A percentile compares a stretch with the other conserved stretches of the same genome.
Evolutionary conservation across 352 stramenopile genomes (phyloP).

Genomic region (Pythium rishiriense): DNA sequence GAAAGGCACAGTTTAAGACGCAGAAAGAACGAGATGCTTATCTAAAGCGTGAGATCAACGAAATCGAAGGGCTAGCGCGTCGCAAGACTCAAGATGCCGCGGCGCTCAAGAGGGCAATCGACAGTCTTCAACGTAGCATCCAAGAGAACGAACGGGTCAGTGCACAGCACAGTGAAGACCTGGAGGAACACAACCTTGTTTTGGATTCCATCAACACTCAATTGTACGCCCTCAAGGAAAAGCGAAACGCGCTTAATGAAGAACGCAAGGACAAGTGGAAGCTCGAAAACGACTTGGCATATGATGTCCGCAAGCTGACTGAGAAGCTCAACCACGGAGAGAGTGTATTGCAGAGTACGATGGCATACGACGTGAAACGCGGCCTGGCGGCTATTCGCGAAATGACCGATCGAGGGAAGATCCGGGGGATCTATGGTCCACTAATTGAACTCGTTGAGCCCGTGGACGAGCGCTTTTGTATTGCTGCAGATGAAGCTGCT

Average conservation of each 20-base stretch:
- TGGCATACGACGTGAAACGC: constrained; percentile 84
- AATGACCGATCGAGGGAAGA: constrained; percentile 81
- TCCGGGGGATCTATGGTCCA: constrained; percentile 91
- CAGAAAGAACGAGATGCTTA: constrained; percentile 93
- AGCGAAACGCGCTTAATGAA: constrained; percentile 76
- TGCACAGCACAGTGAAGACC: constrained; percentile 43
- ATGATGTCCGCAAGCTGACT: constrained; percentile 69
- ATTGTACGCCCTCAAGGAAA: constrained; percentile 75
- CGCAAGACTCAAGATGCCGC: constrained; percentile 61
- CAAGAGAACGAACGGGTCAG: constrained; percentile 48
- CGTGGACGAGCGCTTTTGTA: constrained; percentile 91
- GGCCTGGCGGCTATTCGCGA: constrained; percentile 82
- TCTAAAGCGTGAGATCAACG: constrained; percentile 60
- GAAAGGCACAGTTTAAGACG: constrained; percentile 93
- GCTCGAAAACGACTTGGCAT: constrained; percentile 73
- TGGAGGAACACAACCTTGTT: constrained; percentile 50
- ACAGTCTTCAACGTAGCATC: constrained; percentile 44
- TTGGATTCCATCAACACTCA: constrained; percentile 55
- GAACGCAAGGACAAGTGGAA: constrained; percentile 83
- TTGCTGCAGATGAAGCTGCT: constrained; percentile 94
- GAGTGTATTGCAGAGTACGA: constrained; percentile 77
- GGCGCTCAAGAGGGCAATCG: constrained; percentile 41
- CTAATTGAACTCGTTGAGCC: constrained; percentile 95
- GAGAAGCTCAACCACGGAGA: constrained; percentile 79
- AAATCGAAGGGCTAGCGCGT: constrained; percentile 59